A percentile compares a stretch with the other conserved stretches of the same genome.
These are phyloP conservation scores for Syzygium aromaticum DNA, from an alignment of 345 rosid genomes.

Conservation along the genomic window DNA sequence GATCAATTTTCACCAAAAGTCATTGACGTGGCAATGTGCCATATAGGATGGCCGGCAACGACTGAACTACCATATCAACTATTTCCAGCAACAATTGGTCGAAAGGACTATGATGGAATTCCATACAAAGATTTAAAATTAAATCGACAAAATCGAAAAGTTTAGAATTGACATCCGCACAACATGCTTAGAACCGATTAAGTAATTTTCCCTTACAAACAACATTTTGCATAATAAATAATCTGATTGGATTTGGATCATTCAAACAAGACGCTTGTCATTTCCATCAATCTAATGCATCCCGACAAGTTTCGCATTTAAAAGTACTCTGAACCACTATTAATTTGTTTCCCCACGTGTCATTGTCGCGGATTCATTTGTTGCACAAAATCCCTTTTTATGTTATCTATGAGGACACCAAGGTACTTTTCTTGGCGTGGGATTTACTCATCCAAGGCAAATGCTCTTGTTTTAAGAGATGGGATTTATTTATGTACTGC, in stretches of 20 bases:
- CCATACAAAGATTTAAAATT: neutral
- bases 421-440: neutral
- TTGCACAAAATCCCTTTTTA: neutral
- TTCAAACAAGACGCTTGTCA: neutral
- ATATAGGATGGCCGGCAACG: accelerated
- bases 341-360: neutral
- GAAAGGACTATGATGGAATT: neutral
- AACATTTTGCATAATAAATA: neutral
- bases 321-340: neutral
- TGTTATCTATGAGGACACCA: neutral
- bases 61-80: accelerated
- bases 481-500: neutral
- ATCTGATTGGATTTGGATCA: neutral
- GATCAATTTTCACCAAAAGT: neutral
- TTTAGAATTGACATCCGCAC: neutral
- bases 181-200: neutral
- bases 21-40: accelerated
- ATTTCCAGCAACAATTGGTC: accelerated
- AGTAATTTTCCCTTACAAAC: neutral
- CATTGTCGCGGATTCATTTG: neutral
- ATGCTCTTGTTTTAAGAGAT: neutral
- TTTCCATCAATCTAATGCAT: neutral
- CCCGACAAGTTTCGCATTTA: neutral
- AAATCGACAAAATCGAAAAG: neutral
- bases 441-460: neutral